Conservation (phyloP, 1,284 basidiomycete genomes). For the Ganoderma boninense region DNA sequence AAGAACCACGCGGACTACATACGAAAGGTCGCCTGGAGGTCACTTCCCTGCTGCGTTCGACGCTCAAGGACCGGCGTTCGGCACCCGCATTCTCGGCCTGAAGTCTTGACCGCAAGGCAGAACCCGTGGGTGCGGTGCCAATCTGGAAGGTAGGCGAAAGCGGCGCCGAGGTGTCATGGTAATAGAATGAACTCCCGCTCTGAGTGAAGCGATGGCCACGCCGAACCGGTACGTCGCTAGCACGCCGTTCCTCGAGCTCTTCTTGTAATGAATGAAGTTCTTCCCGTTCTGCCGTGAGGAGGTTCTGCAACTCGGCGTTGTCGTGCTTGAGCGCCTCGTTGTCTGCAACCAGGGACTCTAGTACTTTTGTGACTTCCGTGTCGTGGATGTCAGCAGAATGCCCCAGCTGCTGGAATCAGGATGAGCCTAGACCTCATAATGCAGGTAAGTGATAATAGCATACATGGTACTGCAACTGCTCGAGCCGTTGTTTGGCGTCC, state of each 20-base stretch:
- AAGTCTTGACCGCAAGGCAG: slow-evolving; percentile 35
- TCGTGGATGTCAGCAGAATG: slow-evolving; percentile 55
- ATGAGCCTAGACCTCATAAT: neutral
- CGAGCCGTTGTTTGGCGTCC: slow-evolving; percentile 75
- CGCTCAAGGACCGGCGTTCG: slow-evolving; percentile 41
- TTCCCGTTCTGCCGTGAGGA: slow-evolving; percentile 81
- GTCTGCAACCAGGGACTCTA: slow-evolving; percentile 85
- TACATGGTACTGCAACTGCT: slow-evolving; percentile 68
- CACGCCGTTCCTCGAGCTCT: slow-evolving; percentile 78
- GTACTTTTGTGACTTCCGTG: slow-evolving; percentile 69
- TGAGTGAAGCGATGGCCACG: slow-evolving; percentile 36
- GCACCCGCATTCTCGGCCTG: slow-evolving; percentile 25
- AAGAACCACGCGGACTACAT: slow-evolving; percentile 31
- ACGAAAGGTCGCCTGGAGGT: slow-evolving; percentile 49
- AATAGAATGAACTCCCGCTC: slow-evolving; percentile 34
- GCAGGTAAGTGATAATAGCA: slow-evolving; percentile 9
- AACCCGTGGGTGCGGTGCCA: slow-evolving; percentile 38
- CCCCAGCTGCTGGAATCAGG: slow-evolving; percentile 49
- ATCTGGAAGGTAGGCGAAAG: slow-evolving; percentile 40
- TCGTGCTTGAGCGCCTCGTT: slow-evolving; percentile 86
- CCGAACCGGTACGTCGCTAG: slow-evolving; percentile 45
- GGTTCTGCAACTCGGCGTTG: slow-evolving; percentile 78
- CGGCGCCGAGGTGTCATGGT: slow-evolving; percentile 31
- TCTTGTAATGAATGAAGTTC: slow-evolving; percentile 74
- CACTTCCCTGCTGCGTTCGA: slow-evolving; percentile 43